phyloP scores from a whole-genome alignment of 129 eudicot species.

The Arctium lappa region DNA sequence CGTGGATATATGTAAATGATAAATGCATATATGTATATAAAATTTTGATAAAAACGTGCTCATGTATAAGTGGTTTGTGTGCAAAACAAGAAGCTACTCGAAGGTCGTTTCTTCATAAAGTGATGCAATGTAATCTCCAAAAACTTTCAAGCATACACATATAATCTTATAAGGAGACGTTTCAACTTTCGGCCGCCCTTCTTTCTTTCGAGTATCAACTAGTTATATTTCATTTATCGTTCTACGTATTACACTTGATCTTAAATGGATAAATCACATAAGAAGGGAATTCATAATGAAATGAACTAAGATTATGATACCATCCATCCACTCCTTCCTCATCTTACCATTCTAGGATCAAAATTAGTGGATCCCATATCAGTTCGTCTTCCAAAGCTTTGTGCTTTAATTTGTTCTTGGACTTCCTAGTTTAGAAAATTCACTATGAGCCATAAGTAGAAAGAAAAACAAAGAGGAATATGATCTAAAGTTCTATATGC shows the following conservation, averaged over 20 bases:
- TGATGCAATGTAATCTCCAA: neutral
- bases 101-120: constrained; percentile 14
- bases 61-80: constrained; percentile 23
- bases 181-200: neutral
- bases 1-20: constrained; percentile 28
- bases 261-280: neutral
- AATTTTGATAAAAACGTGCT: constrained; percentile 26
- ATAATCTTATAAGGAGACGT: neutral
- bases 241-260: neutral
- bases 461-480: neutral
- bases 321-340: neutral
- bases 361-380: no score
- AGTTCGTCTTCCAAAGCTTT: neutral
- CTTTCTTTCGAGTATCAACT: neutral
- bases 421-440: neutral
- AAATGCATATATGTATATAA: constrained; percentile 30
- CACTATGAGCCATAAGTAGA: constrained; percentile 3
- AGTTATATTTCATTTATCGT: no score
- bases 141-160: neutral
- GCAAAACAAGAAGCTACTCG: constrained; percentile 21
- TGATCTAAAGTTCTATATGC: neutral
- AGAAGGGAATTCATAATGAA: neutral
- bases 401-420: neutral
- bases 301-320: neutral
- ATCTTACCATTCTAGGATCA: no score